Evolutionary conservation across 2,329 filamentous ascomycete genomes (phyloP), one percentile per base, ranked within the genome.

Genomic region (Fusarium poae): DNA sequence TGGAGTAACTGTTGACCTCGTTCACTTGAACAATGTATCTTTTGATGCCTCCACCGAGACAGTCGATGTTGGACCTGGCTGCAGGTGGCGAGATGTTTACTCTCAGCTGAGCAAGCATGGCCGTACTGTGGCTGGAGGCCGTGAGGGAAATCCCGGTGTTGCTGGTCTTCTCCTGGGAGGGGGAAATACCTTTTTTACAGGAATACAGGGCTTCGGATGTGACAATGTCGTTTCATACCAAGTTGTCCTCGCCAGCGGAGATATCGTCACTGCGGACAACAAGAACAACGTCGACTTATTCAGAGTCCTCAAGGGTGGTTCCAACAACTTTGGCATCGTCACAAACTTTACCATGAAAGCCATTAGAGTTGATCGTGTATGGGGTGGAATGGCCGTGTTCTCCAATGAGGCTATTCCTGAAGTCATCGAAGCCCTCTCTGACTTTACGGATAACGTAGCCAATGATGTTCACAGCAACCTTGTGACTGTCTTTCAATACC

Each of bases 321-420:
- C 46, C 0, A 62, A 37, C 4, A 62, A 62, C 15, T 55, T 62
- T 12, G 57, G 59, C 1, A 27, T 78, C 51, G 66, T 75, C 4
- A 79, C 77, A 9, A 53, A 71, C 15, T 74, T 76, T 61, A 70
- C 77, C 53, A 55, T 77, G 57, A 57, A 66, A 10, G 71, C 72
- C 1, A 78, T 77, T 23, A 50, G 54, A 21, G 35, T 27, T 20
- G 61, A 59, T 13, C 43, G 37, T 11, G 45, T 71, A 34, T 71
- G 68, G 65, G 67, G 64, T 12, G 68, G 68, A n/a, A 71, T 71
- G 63, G 46, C 61, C 2, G 43, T 62, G 13, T 56, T 65, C 37
- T 62, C 66, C 3, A 67, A 70, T 13, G 52, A 70, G 7, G 40
- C 35, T 2, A 70, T 67, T 9, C 54, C 67, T 7, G 43, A 25